These are phyloP conservation scores for Potentilla sterilis DNA, from an alignment of 306 rosid genomes.

Conservation along the genomic window DNA sequence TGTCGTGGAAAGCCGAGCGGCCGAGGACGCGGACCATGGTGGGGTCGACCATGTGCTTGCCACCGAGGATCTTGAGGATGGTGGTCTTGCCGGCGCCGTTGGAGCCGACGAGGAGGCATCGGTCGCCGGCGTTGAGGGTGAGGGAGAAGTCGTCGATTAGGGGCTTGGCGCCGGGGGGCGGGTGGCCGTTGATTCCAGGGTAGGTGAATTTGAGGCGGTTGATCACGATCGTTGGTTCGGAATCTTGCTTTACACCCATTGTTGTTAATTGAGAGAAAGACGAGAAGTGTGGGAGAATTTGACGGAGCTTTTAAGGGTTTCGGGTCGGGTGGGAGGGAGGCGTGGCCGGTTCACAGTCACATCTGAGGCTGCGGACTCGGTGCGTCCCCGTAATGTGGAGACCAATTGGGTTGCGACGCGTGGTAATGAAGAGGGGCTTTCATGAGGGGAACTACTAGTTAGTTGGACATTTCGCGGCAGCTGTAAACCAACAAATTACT, in stretches of 20 bases:
- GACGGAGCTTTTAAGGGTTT: background rate
- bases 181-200: conserved; percentile 95
- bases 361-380: background rate
- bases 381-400: background rate
- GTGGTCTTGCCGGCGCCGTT: conserved; percentile 97
- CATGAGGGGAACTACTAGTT: too few species aligned
- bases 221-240: conserved; percentile 46
- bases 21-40: conserved; percentile 88
- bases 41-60: conserved; percentile 93
- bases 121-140: conserved; percentile 66
- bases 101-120: conserved; percentile 91
- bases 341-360: conserved; percentile 13
- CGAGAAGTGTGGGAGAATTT: background rate
- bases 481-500: too few species aligned
- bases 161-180: conserved; percentile 84
- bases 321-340: conserved; percentile 4
- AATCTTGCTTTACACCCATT: conserved; percentile 36
- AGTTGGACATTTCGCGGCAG: too few species aligned
- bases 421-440: background rate
- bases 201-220: conserved; percentile 68
- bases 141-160: conserved; percentile 69
- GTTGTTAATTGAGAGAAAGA: background rate
- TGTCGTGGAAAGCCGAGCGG: conserved; percentile 90
- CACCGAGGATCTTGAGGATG: conserved; percentile 80
- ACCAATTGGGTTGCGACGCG: background rate